phyloP scores from a whole-genome alignment of 208 protist species.

The Porcisia hertigi region DNA sequence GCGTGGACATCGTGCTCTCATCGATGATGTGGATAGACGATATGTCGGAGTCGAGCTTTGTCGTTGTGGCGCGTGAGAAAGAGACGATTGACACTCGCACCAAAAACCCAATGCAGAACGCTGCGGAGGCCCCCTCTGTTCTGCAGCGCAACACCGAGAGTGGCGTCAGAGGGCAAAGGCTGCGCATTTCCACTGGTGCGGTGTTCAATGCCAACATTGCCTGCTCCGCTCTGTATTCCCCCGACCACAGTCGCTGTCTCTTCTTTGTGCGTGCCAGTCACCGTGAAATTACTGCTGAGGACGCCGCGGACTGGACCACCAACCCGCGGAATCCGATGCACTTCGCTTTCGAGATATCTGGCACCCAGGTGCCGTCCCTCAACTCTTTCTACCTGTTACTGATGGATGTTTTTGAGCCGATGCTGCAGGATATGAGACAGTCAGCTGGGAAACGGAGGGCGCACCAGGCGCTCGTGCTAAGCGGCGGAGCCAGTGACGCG shows the following conservation, averaged over 20 bases:
- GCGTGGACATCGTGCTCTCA: constrained; percentile 42
- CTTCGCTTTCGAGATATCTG: constrained; percentile 75
- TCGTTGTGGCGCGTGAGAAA: constrained; percentile 60
- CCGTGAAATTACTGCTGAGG: constrained; percentile 58
- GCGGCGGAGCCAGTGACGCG: constrained; percentile 3
- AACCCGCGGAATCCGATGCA: constrained; percentile 67
- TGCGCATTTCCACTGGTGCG: constrained; percentile 57
- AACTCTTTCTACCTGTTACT: constrained; percentile 77
- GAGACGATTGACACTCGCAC: constrained; percentile 30
- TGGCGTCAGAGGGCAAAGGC: constrained; percentile 29
- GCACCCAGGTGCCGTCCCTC: constrained; percentile 82
- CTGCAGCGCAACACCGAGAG: background rate
- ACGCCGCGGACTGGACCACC: constrained; percentile 61
- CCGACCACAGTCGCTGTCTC: constrained; percentile 81
- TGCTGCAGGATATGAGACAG: constrained; percentile 75
- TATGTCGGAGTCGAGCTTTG: constrained; percentile 47
- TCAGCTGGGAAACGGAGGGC: constrained; percentile 33
- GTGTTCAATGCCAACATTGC: constrained; percentile 88
- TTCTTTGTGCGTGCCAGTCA: constrained; percentile 76
- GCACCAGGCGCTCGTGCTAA: constrained; percentile 18
- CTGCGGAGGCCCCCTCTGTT: constrained; percentile 2
- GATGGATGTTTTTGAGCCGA: constrained; percentile 76
- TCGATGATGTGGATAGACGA: constrained; percentile 57
- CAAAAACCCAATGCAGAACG: constrained; percentile 4
- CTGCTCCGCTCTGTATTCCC: constrained; percentile 66